Evolutionary conservation across 257 asterid genomes (phyloP).

Genomic region (Handroanthus guayacan): DNA sequence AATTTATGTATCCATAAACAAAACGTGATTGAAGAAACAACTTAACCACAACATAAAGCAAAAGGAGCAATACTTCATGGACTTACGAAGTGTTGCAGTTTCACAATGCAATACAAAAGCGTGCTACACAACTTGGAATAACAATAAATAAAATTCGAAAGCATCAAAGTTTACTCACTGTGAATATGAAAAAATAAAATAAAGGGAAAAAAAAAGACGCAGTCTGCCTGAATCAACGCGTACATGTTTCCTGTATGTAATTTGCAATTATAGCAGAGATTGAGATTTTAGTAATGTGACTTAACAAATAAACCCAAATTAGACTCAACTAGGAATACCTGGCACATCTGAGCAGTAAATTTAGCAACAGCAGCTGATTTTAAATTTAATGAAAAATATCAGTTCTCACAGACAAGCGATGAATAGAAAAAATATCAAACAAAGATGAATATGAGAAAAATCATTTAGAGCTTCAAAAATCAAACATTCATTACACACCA

Average conservation of each 20-base stretch:
- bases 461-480: too few species aligned
- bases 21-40: too few species aligned
- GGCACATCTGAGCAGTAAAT: too few species aligned
- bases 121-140: neutral
- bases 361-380: neutral
- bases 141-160: neutral
- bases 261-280: neutral
- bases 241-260: neutral
- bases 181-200: conserved; percentile 46
- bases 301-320: neutral
- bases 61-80: too few species aligned
- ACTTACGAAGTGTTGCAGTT: neutral
- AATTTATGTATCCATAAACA: too few species aligned
- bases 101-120: neutral
- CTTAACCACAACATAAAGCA: too few species aligned
- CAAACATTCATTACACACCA: too few species aligned
- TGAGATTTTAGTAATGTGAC: neutral
- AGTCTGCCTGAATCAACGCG: neutral
- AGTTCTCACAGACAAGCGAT: too few species aligned
- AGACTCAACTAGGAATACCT: neutral
- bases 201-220: neutral
- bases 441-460: too few species aligned
- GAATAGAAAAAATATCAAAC: too few species aligned
- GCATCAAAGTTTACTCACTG: conserved; percentile 50
- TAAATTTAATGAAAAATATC: neutral